Base-by-base conservation (phyloP, 1,139 yeast species). In the Yamadazyma oceani region DNA sequence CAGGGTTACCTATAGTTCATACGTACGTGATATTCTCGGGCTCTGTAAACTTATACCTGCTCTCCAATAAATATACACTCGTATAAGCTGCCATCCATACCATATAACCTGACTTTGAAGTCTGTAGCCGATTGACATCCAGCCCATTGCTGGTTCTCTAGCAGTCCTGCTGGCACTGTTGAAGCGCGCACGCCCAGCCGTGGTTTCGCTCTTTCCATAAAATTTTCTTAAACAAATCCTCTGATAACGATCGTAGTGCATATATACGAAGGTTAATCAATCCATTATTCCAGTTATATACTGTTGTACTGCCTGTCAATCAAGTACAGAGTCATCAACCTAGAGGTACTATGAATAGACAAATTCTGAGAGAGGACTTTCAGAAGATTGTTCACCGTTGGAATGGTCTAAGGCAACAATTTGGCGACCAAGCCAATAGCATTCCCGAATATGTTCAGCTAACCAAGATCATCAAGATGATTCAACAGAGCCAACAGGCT, bases 401-500 rank as follows among this genome's bases (percentile, higher is more conserved):
- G 85, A 80, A 78, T 47, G 82, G 77, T 53, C 62, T 81, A 47
- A 71, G 78, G 41, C 69, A 69, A 39, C 83, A 80, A 51, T 78
- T 67, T 50, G 85, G 86, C n/a, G 84, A 79, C 33, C 78, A 73
- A 45, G 86, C 81, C 1, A 70, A 71, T 9, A 75, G 74, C 44
- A 77, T 78, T 24, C 81, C 82, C 12, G 86, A 81, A 58, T 81
- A 75, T 54, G 69, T 75, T 31, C 80, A 77, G 45, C 68, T 80
- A 48, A 75, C 82, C 29, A 79, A 73, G 48, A 64, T 78, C 37
- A 63, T 80, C 43, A 75, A 75, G 50, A 69, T 65, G 36, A 74
- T 80, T 40, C 81, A 80, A 33, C 58, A 55, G 37, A 54, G 48
- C 34, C 63, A 58, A 35, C 55, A 54, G 26, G 35, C 39, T 7